A percentile compares a stretch with the other conserved stretches of the same genome.
Conservation (phyloP, 2,329 filamentous ascomycete genomes). For the Fusarium circinatum region DNA sequence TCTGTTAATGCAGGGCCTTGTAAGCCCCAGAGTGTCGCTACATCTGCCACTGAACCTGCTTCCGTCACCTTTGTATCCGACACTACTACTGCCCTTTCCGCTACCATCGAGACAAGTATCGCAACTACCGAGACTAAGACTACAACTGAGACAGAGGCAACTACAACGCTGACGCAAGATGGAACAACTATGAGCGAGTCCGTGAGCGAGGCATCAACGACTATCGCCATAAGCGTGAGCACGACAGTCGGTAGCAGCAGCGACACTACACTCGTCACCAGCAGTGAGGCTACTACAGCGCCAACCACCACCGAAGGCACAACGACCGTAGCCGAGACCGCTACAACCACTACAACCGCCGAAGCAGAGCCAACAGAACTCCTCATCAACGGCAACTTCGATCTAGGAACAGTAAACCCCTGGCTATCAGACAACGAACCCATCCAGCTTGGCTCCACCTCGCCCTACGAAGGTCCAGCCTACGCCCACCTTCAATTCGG, state of each 20-base stretch:
- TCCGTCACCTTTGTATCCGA: background rate
- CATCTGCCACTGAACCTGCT: background rate
- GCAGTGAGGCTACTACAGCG: background rate
- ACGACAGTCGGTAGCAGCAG: background rate
- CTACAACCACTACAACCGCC: background rate
- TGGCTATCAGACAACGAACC: background rate
- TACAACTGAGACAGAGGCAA: background rate
- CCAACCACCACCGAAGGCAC: background rate
- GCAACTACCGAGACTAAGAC: rapidly evolving
- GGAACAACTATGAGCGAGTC: background rate
- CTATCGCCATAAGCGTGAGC: rapidly evolving
- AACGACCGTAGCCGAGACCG: background rate
- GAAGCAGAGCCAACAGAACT: background rate
- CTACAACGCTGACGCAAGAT: background rate
- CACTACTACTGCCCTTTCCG: background rate
- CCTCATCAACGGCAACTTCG: background rate
- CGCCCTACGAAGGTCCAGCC: background rate
- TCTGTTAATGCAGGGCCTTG: background rate
- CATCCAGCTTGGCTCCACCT: background rate
- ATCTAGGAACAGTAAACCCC: background rate
- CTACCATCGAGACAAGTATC: background rate
- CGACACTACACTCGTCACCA: rapidly evolving
- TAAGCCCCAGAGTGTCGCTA: background rate
- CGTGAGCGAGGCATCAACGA: background rate
- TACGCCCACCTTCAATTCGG: background rate